Evolutionary conservation across 768 basidiomycete species (phyloP), one percentile per base, ranked within the genome.

Genomic region (Galerina marginata): DNA sequence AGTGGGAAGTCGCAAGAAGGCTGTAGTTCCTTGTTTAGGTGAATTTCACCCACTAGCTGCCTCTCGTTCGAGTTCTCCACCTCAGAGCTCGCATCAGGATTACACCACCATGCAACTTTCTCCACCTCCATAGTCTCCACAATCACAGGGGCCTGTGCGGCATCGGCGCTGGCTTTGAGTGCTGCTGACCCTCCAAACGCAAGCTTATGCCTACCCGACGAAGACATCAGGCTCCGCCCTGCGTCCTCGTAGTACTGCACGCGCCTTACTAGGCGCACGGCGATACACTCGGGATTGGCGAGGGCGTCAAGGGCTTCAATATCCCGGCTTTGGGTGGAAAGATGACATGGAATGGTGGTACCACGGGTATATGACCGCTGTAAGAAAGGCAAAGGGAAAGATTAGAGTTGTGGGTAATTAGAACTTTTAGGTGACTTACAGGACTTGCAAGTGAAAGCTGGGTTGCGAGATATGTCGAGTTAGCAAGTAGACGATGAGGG

Each of bases 321-420:
- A 56, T 78, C 70, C 2, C 58, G 56, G 60, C 74, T 70, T 25
- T 68, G 62, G 25, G 80, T 60, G 16, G 66, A 61, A 4, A 80
- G 46, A 45, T 71, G 66, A 51, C 73, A 75, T 9, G 80, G 78
- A 23, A 81, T 73, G n/a, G 75, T 66, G 2, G 77, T 69, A 9
- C 79, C 80, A 38, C 79, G 72, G 7, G 77, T 74, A 55, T 78
- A 81, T 20, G 66, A 71, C 45, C 74, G 66, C 77, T 76, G 20
- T 9, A 23, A 20, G 20, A 46, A 6, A 38, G 16, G 37, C 20
- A 4, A 16, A 25, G 36, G 25, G 26, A 44, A 40, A 9, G 46
- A 37, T 47, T 38, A 20, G 23, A 16, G 7, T 2, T 1, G 14
- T 20, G 14, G 6, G 57, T 42, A 23, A 44, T 4, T 23, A 7